These are phyloP conservation scores for Boletellus sp. DNA, from an alignment of 768 basidiomycete genomes.

Conservation along the genomic window DNA sequence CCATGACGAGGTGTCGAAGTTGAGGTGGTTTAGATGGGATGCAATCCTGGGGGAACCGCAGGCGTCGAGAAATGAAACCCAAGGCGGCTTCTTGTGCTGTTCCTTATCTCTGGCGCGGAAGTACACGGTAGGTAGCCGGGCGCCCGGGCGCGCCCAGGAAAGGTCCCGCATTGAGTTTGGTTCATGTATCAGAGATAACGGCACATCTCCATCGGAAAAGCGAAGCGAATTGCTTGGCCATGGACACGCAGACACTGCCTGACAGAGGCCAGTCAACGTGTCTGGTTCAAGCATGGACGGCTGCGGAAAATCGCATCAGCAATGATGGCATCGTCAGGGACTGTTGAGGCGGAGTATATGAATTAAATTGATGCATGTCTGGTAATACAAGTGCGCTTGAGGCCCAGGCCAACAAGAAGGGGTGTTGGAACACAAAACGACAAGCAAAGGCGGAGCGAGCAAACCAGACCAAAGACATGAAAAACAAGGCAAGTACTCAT, in stretches of 20 bases:
- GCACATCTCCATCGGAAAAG: not conserved
- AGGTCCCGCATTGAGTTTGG: too few relatives aligned
- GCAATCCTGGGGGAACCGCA: constrained; percentile 1
- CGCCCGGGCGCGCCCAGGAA: too few relatives aligned
- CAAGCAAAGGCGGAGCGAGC: constrained; percentile 25
- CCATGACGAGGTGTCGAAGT: constrained; percentile 20
- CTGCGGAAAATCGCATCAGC: constrained; percentile 10
- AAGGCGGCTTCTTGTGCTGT: constrained; percentile 2
- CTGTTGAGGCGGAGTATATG: constrained; percentile 12
- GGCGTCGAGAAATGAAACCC: not conserved
- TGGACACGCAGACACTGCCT: too few relatives aligned
- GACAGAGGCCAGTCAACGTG: not conserved
- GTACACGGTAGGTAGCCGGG: too few relatives aligned
- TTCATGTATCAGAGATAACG: not conserved
- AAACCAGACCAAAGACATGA: constrained; percentile 25
- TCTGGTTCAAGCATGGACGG: not conserved
- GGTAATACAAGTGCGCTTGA: constrained; percentile 31
- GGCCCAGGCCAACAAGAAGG: constrained; percentile 22
- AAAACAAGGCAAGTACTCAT: constrained; percentile 23
- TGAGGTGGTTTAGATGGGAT: not conserved
- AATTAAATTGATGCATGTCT: constrained; percentile 31
- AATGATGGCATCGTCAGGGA: constrained; percentile 3
- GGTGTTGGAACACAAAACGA: constrained; percentile 28
- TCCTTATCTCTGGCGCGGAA: constrained; percentile 7
- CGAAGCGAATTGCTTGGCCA: too few relatives aligned